A percentile compares a stretch with the other conserved stretches of the same genome.
phyloP scores from a whole-genome alignment of 345 rosid genomes.

The Lepidium africanum region DNA sequence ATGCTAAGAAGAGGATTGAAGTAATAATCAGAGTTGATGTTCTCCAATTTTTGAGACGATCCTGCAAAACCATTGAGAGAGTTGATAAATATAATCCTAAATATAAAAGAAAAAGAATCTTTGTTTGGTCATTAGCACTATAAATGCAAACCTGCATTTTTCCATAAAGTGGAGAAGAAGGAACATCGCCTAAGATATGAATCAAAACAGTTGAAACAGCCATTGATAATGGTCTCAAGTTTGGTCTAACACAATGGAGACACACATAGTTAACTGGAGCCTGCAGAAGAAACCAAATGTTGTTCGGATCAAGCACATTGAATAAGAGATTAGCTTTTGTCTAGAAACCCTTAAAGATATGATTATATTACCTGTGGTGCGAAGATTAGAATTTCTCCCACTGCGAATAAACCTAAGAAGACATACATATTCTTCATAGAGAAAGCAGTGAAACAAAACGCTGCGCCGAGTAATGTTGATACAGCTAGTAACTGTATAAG shows the following conservation, averaged over 20 bases:
- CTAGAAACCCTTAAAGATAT: neutral
- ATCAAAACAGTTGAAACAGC: slow-evolving; percentile 88
- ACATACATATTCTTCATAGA: slow-evolving; percentile 62
- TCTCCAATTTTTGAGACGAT: slow-evolving; percentile 70
- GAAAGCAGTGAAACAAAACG: slow-evolving; percentile 76
- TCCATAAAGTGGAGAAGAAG: slow-evolving; percentile 97
- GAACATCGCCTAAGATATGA: slow-evolving; percentile 94
- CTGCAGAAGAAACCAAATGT: slow-evolving; percentile 27
- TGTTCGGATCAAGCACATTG: neutral
- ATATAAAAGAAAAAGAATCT: neutral
- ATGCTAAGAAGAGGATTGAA: slow-evolving; percentile 63
- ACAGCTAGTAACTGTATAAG: slow-evolving; percentile 67
- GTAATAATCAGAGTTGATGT: slow-evolving; percentile 73
- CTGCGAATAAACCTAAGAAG: slow-evolving; percentile 63
- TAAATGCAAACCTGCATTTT: slow-evolving; percentile 56
- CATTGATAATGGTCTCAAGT: slow-evolving; percentile 91
- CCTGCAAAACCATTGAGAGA: slow-evolving; percentile 32
- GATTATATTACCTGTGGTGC: slow-evolving; percentile 74
- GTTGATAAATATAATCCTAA: neutral
- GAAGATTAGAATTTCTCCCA: slow-evolving; percentile 88
- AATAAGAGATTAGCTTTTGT: neutral
- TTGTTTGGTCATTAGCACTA: neutral
- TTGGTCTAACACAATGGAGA: slow-evolving; percentile 87
- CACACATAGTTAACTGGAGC: slow-evolving; percentile 93
- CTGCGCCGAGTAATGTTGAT: slow-evolving; percentile 72